Base-by-base conservation (phyloP, 768 basidiomycete species). In the Boletus sensibilis region DNA sequence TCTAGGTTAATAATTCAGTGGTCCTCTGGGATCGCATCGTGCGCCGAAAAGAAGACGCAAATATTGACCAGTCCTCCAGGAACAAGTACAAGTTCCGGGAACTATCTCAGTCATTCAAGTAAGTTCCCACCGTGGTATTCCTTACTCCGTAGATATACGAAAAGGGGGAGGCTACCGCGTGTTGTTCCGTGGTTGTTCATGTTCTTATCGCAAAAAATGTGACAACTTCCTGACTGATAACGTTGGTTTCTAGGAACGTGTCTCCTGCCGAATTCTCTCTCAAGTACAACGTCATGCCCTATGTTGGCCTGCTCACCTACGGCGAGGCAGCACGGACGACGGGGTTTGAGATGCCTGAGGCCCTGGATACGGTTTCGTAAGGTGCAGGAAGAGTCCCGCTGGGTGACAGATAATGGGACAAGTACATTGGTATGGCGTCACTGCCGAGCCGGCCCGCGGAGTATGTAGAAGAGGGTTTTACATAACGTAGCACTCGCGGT, bases 1-100 rank as follows among this genome's bases (percentile, higher is more conserved):
- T 51, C 49, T 64, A 88, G 87, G 78, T 80, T 4, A 77, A 83
- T 56, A 92, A 92, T 68, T 80, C 87, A 20, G 88, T 94, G 5
- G 92, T 95, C 37, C 79, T 95, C 16, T 96, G 94, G 94, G 94
- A 96, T 73, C 85, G 89, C 38, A 95, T 96, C 67, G 80, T 96
- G 41, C 84, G 86, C n/a, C 79, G 87, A 55, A 87, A 87, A 61
- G 82, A 86, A 63, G 86, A 92, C 58, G 90, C 90, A 0, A 70
- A 80, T 42, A 73, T 96, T 49, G 56, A 71, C 73, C 37, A 64
- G 51, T 49, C 67, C 0, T 50, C 85, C 79, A 53, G 86, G 73
- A 92, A 92, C 73, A 94, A 94, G 70, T 96, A 95, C 71, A 79
- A 80, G 59, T 86, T 94, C 76, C 83, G 85, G 34, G 93, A 94